phyloP scores from a whole-genome alignment of 2,329 filamentous ascomycete genomes.

The Microcyclospora pomicola region DNA sequence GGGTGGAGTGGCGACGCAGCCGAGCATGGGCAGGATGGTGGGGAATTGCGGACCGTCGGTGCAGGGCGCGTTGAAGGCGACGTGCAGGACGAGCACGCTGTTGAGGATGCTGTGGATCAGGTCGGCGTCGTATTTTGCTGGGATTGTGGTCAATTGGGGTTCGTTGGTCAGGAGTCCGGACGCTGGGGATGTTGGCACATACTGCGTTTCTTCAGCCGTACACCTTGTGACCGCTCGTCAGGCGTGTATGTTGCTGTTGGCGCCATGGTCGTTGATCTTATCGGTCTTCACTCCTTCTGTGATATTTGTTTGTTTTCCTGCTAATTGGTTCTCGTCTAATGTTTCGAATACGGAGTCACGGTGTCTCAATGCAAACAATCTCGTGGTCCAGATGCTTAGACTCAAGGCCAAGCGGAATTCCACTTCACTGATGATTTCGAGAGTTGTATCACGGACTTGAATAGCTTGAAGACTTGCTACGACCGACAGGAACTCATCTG shows the following conservation, averaged over 20 bases:
- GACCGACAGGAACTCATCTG: too few relatives aligned
- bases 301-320: neutral
- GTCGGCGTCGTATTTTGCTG: constrained; percentile 57
- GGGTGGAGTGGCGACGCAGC: constrained; percentile 62
- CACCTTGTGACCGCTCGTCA: constrained; percentile 18
- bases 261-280: neutral
- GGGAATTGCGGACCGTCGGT: constrained; percentile 48
- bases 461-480: too few relatives aligned
- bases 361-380: too few relatives aligned
- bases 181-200: neutral
- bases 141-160: neutral
- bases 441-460: too few relatives aligned
- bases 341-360: too few relatives aligned
- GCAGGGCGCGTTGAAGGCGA: constrained; percentile 54
- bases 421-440: too few relatives aligned
- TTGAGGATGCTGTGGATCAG: constrained; percentile 68
- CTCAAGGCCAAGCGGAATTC: too few relatives aligned
- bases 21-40: constrained; percentile 71
- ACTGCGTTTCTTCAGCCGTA: constrained; percentile 16
- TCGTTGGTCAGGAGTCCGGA: neutral
- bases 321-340: too few relatives aligned
- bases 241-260: constrained; percentile 11
- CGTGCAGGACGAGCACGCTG: constrained; percentile 57
- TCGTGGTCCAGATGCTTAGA: too few relatives aligned
- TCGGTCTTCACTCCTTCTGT: too few relatives aligned